A percentile compares a stretch with the other conserved stretches of the same genome.
These are phyloP conservation scores for Gossypium ekmanianum DNA, from an alignment of 345 rosid species.

Conservation along the genomic window DNA sequence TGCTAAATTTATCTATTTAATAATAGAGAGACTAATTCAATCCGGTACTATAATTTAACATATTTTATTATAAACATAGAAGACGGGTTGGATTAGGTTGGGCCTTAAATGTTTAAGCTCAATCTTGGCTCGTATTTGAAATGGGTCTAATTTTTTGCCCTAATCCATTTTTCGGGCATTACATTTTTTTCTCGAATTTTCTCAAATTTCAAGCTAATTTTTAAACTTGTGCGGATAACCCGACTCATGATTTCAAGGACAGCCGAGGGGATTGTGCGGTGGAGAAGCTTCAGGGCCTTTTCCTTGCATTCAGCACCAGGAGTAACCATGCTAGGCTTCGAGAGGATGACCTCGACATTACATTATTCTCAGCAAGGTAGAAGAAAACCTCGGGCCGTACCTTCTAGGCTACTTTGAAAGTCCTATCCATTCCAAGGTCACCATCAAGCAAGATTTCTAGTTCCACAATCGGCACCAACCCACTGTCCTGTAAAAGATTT, in stretches of 20 bases:
- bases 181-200: too few relatives aligned
- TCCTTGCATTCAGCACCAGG: slow-evolving; percentile 96
- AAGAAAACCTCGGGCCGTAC: slow-evolving; percentile 98
- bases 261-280: slow-evolving; percentile 78
- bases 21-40: too few relatives aligned
- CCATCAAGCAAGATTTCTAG: slow-evolving; percentile 97
- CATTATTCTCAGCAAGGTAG: slow-evolving; percentile 96
- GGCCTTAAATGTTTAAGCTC: too few relatives aligned
- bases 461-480: slow-evolving; percentile 96
- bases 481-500: slow-evolving; percentile 61
- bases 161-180: too few relatives aligned
- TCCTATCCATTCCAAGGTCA: slow-evolving; percentile 86
- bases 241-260: slow-evolving; percentile 77
- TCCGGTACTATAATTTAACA: too few relatives aligned
- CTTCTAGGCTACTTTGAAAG: slow-evolving; percentile 81
- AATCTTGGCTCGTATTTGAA: too few relatives aligned
- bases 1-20: too few relatives aligned
- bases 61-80: too few relatives aligned
- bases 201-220: too few relatives aligned
- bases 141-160: too few relatives aligned
- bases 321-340: slow-evolving; percentile 97
- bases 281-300: slow-evolving; percentile 86
- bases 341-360: slow-evolving; percentile 90
- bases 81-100: too few relatives aligned
- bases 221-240: accelerated